phyloP scores from a whole-genome alignment of 352 stramenopile species.

The Pythium rhizo-oryzae region DNA sequence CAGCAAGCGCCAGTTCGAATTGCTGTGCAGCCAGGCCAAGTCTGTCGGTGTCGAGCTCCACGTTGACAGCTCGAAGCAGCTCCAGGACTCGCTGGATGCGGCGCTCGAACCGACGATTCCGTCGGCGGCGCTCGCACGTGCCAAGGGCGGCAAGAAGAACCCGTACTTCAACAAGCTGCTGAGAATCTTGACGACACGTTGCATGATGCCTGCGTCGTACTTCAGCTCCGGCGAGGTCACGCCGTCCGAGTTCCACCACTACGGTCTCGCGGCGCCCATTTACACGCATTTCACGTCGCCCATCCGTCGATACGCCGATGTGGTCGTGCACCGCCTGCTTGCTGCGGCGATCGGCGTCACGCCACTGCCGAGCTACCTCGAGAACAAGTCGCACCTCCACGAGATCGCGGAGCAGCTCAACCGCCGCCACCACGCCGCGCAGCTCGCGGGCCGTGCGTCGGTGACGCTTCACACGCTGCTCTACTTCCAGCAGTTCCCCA shows the following conservation, averaged over 20 bases:
- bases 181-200: conserved; percentile 96
- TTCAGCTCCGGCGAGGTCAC: conserved; percentile 97
- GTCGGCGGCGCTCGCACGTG: conserved; percentile 1
- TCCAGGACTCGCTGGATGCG: conserved; percentile 83
- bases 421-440: conserved; percentile 94
- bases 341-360: conserved; percentile 96
- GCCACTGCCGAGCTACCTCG: conserved; percentile 94
- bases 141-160: conserved; percentile 53
- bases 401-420: conserved; percentile 98
- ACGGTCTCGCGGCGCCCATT: conserved; percentile 97
- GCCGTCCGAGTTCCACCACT: conserved; percentile 97
- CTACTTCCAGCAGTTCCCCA: conserved; percentile 95
- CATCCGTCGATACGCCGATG: conserved; percentile 97
- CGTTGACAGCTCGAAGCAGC: conserved; percentile 79
- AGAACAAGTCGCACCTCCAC: conserved; percentile 93
- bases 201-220: conserved; percentile 99
- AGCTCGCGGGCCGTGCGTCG: conserved; percentile 95
- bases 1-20: conserved; percentile 94
- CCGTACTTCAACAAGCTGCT: conserved; percentile 99
- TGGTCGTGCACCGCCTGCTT: conserved; percentile 98
- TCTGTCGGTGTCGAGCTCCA: conserved; percentile 78
- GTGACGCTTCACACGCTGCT: conserved; percentile 97
- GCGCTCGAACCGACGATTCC: conserved; percentile 51
- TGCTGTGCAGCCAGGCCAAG: conserved; percentile 81
- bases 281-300: conserved; percentile 99